Percentiles rank a stretch among this genome's conserved stretches.
phyloP scores from a whole-genome alignment of 1,139 yeast genomes.

The Wickerhamomyces sp. region DNA sequence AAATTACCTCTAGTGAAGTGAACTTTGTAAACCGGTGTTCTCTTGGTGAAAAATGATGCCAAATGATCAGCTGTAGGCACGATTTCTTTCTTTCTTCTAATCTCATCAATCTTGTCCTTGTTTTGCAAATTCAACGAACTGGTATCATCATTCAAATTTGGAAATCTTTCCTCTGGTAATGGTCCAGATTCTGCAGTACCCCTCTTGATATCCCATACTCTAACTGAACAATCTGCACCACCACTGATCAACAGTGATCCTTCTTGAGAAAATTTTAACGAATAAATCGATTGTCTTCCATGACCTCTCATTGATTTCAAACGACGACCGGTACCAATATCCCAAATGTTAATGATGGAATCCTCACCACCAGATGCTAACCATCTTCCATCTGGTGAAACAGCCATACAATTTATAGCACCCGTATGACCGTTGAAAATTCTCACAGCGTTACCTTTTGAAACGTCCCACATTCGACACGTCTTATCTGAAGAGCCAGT shows the following conservation, averaged over 20 bases:
- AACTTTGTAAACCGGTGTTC: slow-evolving; percentile 90
- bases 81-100: slow-evolving; percentile 56
- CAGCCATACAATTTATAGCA: slow-evolving; percentile 78
- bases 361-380: slow-evolving; percentile 95
- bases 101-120: slow-evolving; percentile 38
- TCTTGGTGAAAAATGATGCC: slow-evolving; percentile 91
- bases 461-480: slow-evolving; percentile 97
- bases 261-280: slow-evolving; percentile 79
- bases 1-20: slow-evolving; percentile 87
- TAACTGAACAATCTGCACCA: slow-evolving; percentile 87
- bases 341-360: slow-evolving; percentile 87
- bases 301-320: slow-evolving; percentile 86
- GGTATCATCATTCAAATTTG: slow-evolving; percentile 32
- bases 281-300: slow-evolving; percentile 81
- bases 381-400: slow-evolving; percentile 97
- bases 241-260: slow-evolving; percentile 89
- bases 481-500: slow-evolving; percentile 96
- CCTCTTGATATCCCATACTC: slow-evolving; percentile 93
- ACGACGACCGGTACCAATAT: slow-evolving; percentile 84
- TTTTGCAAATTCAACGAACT: slow-evolving; percentile 24
- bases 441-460: slow-evolving; percentile 83
- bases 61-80: slow-evolving; percentile 84
- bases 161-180: slow-evolving; percentile 71
- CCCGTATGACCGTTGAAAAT: slow-evolving; percentile 94
- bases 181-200: slow-evolving; percentile 79